Evolutionary conservation across 768 basidiomycete species (phyloP).

Genomic region (Infundibulicybe gibba): DNA sequence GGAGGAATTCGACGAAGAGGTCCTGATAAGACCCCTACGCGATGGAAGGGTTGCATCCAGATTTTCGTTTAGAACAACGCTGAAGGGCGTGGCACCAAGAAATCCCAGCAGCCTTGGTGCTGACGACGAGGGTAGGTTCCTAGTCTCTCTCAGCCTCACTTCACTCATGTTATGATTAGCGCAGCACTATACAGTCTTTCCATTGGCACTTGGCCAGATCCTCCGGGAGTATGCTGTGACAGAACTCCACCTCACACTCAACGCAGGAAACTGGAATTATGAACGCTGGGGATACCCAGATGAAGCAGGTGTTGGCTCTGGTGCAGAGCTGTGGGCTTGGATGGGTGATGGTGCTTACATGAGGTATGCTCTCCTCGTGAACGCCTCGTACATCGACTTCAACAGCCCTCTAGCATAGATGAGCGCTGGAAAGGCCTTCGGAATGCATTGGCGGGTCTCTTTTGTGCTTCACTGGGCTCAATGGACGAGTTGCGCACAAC

Average conservation of each 20-base stretch:
- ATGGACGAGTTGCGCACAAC: slow-evolving; percentile 76
- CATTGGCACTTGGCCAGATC: slow-evolving; percentile 83
- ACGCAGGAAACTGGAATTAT: slow-evolving; percentile 92
- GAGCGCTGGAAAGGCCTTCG: slow-evolving; percentile 81
- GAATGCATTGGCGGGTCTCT: slow-evolving; percentile 88
- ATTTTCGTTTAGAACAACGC: slow-evolving; percentile 75
- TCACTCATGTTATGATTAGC: slow-evolving; percentile 32
- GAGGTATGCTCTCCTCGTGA: slow-evolving; percentile 35
- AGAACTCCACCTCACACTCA: slow-evolving; percentile 85
- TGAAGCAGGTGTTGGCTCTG: slow-evolving; percentile 72
- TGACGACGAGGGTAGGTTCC: slow-evolving; percentile 45
- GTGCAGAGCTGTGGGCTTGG: slow-evolving; percentile 92
- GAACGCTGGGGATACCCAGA: slow-evolving; percentile 80
- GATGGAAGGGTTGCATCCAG: slow-evolving; percentile 82
- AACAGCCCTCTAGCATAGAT: slow-evolving; percentile 48
- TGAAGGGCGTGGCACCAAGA: slow-evolving; percentile 51
- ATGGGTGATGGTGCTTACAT: slow-evolving; percentile 60
- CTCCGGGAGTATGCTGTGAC: slow-evolving; percentile 82
- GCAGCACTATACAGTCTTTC: slow-evolving; percentile 86
- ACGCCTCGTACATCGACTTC: background rate
- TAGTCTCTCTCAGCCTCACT: background rate
- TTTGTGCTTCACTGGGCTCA: slow-evolving; percentile 88
- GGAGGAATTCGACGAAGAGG: slow-evolving; percentile 48
- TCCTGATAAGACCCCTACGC: slow-evolving; percentile 48
- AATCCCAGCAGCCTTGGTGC: slow-evolving; percentile 46